phyloP scores from a whole-genome alignment of 768 basidiomycete genomes.

The Boletus barrowsii region DNA sequence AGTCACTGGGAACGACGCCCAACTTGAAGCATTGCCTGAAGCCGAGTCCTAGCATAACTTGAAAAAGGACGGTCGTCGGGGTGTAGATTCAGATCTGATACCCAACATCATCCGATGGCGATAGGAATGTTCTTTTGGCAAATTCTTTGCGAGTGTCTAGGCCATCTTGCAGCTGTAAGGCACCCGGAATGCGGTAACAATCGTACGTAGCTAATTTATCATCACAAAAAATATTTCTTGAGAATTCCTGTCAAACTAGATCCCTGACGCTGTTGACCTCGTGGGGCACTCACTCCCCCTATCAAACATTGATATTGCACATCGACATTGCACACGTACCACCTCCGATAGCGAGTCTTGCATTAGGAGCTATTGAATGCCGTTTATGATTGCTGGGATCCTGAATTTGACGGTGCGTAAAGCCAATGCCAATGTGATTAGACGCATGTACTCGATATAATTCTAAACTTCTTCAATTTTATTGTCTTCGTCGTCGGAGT shows the following conservation, averaged over 20 bases:
- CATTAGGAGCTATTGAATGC: neutral
- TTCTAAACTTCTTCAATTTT: constrained; percentile 72
- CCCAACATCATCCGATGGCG: neutral
- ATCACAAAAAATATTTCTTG: constrained; percentile 19
- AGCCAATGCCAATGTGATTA: constrained; percentile 6
- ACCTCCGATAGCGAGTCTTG: neutral
- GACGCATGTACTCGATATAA: constrained; percentile 15
- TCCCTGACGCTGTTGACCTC: constrained; percentile 20
- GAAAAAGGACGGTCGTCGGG: neutral
- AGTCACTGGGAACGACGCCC: constrained; percentile 4
- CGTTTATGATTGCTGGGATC: neutral
- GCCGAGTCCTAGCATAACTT: neutral
- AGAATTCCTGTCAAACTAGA: constrained; percentile 13
- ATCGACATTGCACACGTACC: neutral
- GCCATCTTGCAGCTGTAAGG: constrained; percentile 6
- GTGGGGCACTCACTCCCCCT: constrained; percentile 7
- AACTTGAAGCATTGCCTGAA: neutral
- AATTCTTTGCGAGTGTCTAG: neutral
- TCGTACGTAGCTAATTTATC: constrained; percentile 23
- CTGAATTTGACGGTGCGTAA: neutral
- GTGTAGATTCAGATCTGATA: constrained; percentile 4
- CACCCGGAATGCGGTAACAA: constrained; percentile 13
- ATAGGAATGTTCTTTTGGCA: neutral
- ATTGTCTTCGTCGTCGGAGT: constrained; percentile 61
- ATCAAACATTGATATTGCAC: neutral